A percentile compares a stretch with the other conserved stretches of the same genome.
phyloP scores from a whole-genome alignment of 2,329 filamentous ascomycete genomes.

The Sporothrix brasiliensis region DNA sequence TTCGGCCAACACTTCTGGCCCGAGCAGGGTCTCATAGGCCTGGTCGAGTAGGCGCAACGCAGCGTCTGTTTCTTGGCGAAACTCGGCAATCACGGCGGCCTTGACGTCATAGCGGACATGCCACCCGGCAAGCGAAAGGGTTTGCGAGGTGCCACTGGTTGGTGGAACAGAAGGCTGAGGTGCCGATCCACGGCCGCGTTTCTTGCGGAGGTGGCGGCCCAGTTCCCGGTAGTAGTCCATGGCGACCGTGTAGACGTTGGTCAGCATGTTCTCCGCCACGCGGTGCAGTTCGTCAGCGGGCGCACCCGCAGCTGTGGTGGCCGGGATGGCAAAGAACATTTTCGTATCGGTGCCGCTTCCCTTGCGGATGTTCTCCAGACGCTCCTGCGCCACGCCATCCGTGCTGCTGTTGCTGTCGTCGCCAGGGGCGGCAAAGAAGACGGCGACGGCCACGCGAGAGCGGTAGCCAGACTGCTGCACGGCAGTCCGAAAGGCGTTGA shows the following conservation, averaged over 20 bases:
- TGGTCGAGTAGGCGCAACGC: slow-evolving; percentile 84
- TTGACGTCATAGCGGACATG: slow-evolving; percentile 95
- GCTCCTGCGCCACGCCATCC: slow-evolving; percentile 67
- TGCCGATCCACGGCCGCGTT: slow-evolving; percentile 75
- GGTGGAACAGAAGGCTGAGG: slow-evolving; percentile 82
- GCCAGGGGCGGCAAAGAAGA: slow-evolving; percentile 58
- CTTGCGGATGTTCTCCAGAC: slow-evolving; percentile 76
- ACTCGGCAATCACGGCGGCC: slow-evolving; percentile 85
- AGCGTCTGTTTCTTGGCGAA: slow-evolving; percentile 87
- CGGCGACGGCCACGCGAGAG: slow-evolving; percentile 73
- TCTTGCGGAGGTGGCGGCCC: slow-evolving; percentile 87
- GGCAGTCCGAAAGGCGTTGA: slow-evolving; percentile 72
- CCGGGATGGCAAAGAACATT: slow-evolving; percentile 80
- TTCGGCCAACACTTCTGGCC: slow-evolving; percentile 76
- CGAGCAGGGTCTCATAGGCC: slow-evolving; percentile 81
- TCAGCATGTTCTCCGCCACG: slow-evolving; percentile 73
- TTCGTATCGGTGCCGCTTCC: slow-evolving; percentile 81
- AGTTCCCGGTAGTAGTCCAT: slow-evolving; percentile 93
- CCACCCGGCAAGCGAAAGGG: slow-evolving; percentile 84
- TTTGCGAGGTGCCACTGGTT: slow-evolving; percentile 81
- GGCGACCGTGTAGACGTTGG: slow-evolving; percentile 71
- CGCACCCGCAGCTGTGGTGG: slow-evolving; percentile 47
- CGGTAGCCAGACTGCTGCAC: slow-evolving; percentile 73
- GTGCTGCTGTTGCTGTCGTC: slow-evolving; percentile 57
- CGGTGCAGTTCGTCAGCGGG: slow-evolving; percentile 67